phyloP scores from a whole-genome alignment of 2,329 filamentous ascomycete species.

The Arthrinium puccinioides region DNA sequence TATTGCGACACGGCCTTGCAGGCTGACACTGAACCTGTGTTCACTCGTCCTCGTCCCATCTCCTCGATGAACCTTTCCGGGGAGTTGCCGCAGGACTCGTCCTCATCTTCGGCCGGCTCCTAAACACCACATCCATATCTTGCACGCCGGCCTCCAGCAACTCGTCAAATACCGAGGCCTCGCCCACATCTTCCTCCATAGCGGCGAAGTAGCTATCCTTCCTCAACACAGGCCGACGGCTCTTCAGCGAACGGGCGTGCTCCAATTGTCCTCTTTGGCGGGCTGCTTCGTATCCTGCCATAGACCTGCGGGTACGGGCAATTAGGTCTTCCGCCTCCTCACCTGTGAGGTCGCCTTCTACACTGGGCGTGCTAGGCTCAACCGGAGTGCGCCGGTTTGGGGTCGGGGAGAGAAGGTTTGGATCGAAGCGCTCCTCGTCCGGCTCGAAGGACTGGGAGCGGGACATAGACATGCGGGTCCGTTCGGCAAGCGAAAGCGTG shows the following conservation, averaged over 20 bases:
- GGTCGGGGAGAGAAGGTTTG: conserved; percentile 2
- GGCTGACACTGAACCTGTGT: too few relatives aligned
- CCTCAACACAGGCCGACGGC: conserved; percentile 28
- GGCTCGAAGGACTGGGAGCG: conserved; percentile 28
- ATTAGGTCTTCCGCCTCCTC: conserved; percentile 42
- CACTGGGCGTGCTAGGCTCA: not conserved
- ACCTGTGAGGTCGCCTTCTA: conserved; percentile 17
- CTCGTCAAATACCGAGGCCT: conserved; percentile 39
- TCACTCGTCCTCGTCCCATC: conserved; percentile 11
- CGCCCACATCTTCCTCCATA: conserved; percentile 32
- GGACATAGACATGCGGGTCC: conserved; percentile 76
- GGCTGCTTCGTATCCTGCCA: conserved; percentile 55
- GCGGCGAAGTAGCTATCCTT: conserved; percentile 40
- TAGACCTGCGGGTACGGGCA: conserved; percentile 51
- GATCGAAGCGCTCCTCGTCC: conserved; percentile 22
- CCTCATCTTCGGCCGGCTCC: conserved; percentile 72
- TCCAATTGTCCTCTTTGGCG: conserved; percentile 55
- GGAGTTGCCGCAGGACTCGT: conserved; percentile 60
- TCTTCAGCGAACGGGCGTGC: conserved; percentile 41
- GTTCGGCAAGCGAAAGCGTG: conserved; percentile 62
- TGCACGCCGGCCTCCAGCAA: conserved; percentile 58
- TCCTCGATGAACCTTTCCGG: too few relatives aligned
- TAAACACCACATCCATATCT: conserved; percentile 79
- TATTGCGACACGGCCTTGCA: too few relatives aligned
- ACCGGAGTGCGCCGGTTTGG: conserved; percentile 11